phyloP scores from a whole-genome alignment of 306 rosid species.

The Cicer judaicum region DNA sequence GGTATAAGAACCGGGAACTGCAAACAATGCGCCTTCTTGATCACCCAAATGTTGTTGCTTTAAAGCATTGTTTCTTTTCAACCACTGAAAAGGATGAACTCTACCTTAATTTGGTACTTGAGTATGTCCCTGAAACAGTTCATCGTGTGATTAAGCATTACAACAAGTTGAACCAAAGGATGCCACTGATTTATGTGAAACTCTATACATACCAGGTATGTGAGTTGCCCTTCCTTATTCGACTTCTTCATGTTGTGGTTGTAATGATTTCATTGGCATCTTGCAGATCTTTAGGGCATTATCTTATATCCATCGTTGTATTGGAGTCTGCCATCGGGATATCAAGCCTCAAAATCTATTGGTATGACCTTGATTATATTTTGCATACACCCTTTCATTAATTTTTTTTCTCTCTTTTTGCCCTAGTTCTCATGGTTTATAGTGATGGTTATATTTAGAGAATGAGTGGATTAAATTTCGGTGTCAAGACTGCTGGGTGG shows the following conservation, averaged over 20 bases:
- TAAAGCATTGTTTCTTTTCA: constrained; percentile 98
- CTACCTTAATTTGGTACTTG: constrained; percentile 93
- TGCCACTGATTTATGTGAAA: constrained; percentile 90
- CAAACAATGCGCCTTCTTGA: constrained; percentile 99
- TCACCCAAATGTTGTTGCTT: constrained; percentile 91
- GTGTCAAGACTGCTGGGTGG: constrained; percentile 18
- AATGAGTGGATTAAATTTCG: background rate
- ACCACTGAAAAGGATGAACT: constrained; percentile 97
- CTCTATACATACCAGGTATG: constrained; percentile 91
- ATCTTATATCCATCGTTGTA: constrained; percentile 90
- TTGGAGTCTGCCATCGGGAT: constrained; percentile 97
- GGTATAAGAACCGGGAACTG: constrained; percentile 94
- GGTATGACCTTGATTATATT: constrained; percentile 54
- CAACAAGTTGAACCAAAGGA: constrained; percentile 94
- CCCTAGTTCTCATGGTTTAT: constrained; percentile 20
- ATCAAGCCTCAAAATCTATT: constrained; percentile 96
- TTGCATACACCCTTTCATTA: background rate
- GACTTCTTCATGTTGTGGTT: constrained; percentile 30
- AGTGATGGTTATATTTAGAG: constrained; percentile 22
- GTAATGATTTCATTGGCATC: constrained; percentile 31
- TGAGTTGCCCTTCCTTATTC: background rate
- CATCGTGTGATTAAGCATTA: constrained; percentile 97
- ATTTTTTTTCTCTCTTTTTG: background rate
- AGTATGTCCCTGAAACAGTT: constrained; percentile 97
- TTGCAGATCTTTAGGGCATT: constrained; percentile 91